Conservation (phyloP, 495 filamentous ascomycete genomes). For the Poronia punctata region DNA sequence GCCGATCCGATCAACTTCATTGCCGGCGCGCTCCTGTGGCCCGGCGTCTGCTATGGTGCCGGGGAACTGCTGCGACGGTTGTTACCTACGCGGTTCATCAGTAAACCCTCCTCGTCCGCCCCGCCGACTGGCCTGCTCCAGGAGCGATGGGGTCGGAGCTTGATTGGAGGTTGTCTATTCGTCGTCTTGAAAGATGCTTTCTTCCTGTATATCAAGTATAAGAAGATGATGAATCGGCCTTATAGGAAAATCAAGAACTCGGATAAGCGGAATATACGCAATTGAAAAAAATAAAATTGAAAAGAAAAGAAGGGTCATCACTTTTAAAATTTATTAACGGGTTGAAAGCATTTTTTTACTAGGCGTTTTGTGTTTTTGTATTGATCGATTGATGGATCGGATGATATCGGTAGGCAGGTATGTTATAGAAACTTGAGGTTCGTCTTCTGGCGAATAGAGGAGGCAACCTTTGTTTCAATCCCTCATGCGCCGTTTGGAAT, state of each 20-base stretch:
- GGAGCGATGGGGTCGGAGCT: constrained; percentile 67
- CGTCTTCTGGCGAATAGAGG: too few relatives aligned
- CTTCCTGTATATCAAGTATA: constrained; percentile 67
- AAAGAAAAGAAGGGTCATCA: too few relatives aligned
- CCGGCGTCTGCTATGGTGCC: constrained; percentile 43
- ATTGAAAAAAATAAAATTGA: constrained; percentile 1
- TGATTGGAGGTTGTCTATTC: constrained; percentile 73
- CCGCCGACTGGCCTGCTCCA: constrained; percentile 57
- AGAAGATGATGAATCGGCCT: constrained; percentile 59
- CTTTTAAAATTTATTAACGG: too few relatives aligned
- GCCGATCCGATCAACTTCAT: constrained; percentile 27
- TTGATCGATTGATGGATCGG: too few relatives aligned
- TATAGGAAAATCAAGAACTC: constrained; percentile 59
- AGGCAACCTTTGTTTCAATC: too few relatives aligned
- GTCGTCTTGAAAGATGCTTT: constrained; percentile 71
- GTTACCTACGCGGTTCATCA: constrained; percentile 59
- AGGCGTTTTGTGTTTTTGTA: too few relatives aligned
- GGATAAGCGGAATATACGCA: constrained; percentile 18
- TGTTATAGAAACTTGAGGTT: too few relatives aligned
- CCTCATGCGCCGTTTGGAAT: too few relatives aligned
- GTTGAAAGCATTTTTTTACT: too few relatives aligned
- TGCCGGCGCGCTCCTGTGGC: constrained; percentile 34
- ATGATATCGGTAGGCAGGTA: too few relatives aligned
- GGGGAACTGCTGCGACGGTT: constrained; percentile 59
- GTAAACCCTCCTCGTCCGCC: constrained; percentile 29